Evolutionary conservation across 371 early-diverging fungal species (phyloP).

Genomic region (Gilbertella persicaria): DNA sequence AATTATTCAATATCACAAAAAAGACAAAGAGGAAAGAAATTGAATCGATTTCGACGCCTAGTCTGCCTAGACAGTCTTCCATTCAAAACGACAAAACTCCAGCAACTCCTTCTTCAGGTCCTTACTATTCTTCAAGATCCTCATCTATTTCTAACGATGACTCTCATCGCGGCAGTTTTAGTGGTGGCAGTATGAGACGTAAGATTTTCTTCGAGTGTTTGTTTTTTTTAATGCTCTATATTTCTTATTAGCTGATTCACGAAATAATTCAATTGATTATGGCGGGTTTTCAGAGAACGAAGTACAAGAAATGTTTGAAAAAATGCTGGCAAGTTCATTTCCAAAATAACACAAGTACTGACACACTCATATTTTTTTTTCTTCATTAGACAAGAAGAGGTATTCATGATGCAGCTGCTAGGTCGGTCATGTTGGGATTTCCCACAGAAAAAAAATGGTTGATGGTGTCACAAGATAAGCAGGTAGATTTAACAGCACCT

Average conservation of each 20-base stretch:
- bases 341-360: not conserved
- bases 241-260: conserved; percentile 12
- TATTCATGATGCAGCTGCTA: conserved; percentile 39
- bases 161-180: conserved; percentile 8
- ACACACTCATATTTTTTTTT: not conserved
- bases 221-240: conserved; percentile 2
- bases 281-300: conserved; percentile 24
- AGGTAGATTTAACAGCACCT: conserved; percentile 31
- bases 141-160: conserved; percentile 27
- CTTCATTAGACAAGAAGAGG: conserved; percentile 45
- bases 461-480: conserved; percentile 55
- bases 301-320: conserved; percentile 50
- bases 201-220: not conserved
- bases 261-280: conserved; percentile 14
- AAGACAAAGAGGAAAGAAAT: conserved; percentile 24
- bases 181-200: not conserved
- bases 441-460: conserved; percentile 52
- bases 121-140: conserved; percentile 22
- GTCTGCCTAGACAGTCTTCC: conserved; percentile 10
- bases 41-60: conserved; percentile 18
- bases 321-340: conserved; percentile 45
- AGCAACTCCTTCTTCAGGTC: conserved; percentile 11
- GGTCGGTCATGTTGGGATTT: conserved; percentile 44
- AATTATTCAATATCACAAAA: conserved; percentile 26
- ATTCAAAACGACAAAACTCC: conserved; percentile 16